These are phyloP conservation scores for Boletus pseudopeckii DNA, from an alignment of 768 basidiomycete species.

Conservation along the genomic window DNA sequence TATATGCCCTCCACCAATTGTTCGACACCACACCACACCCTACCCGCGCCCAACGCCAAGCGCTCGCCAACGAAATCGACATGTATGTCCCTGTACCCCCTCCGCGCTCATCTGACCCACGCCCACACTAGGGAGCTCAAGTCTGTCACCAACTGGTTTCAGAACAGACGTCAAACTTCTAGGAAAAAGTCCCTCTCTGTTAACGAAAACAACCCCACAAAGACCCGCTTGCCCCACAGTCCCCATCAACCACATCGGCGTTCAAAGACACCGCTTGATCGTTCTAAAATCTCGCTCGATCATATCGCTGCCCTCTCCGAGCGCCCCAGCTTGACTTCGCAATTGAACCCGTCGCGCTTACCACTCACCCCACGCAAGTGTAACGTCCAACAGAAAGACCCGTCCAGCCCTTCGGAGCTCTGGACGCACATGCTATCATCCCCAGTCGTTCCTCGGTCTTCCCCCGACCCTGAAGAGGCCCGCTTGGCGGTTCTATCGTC, in stretches of 20 bases:
- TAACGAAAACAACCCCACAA: conserved; percentile 24
- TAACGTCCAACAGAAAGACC: conserved; percentile 2
- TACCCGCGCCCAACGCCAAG: conserved; percentile 39
- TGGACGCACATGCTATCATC: conserved; percentile 33
- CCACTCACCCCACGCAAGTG: conserved; percentile 31
- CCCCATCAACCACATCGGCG: conserved; percentile 7
- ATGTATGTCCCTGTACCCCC: conserved; percentile 27
- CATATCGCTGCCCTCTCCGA: conserved; percentile 29
- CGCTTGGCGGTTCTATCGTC: conserved; percentile 26
- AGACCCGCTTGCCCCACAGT: conserved; percentile 1
- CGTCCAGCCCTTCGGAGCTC: conserved; percentile 20
- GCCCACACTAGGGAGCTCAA: conserved; percentile 51
- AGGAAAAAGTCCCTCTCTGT: conserved; percentile 20
- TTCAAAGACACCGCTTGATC: conserved; percentile 17
- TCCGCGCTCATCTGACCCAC: conserved; percentile 4
- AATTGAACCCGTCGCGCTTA: conserved; percentile 1
- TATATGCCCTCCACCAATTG: conserved; percentile 32
- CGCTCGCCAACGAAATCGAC: conserved; percentile 37
- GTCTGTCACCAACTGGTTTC: conserved; percentile 78
- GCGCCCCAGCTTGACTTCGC: conserved; percentile 22
- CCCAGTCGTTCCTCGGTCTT: conserved; percentile 18
- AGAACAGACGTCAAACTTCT: conserved; percentile 67
- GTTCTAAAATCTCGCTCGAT: conserved; percentile 31
- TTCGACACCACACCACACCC: conserved; percentile 40
- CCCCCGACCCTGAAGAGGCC: conserved; percentile 23